Conservation (phyloP, 192 early-diverging fungal genomes). For the Podila verticillata region DNA sequence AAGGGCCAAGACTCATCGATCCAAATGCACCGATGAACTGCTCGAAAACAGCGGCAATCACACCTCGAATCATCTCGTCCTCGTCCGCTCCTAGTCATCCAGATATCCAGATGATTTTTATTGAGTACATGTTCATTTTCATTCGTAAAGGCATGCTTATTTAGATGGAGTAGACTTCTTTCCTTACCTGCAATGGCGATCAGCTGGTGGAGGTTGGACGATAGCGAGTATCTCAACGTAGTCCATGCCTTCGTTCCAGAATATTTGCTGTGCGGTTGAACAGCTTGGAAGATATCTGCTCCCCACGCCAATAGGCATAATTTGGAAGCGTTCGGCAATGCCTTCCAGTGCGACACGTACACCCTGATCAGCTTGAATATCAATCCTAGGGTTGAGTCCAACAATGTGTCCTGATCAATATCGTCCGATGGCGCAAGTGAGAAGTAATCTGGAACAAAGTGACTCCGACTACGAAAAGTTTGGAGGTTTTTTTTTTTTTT, state of each 20-base stretch:
- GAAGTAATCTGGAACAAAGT: constrained; percentile 21
- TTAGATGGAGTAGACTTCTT: too few relatives aligned
- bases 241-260: constrained; percentile 3
- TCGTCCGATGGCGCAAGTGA: background rate
- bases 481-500: background rate
- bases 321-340: constrained; percentile 14
- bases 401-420: background rate
- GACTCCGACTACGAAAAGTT: constrained; percentile 10
- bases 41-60: constrained; percentile 31
- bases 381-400: constrained; percentile 3
- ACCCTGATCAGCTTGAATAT: background rate
- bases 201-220: constrained; percentile 25
- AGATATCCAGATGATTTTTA: background rate
- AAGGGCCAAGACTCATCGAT: constrained; percentile 24
- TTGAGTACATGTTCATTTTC: too few relatives aligned
- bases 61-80: constrained; percentile 23
- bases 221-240: constrained; percentile 4
- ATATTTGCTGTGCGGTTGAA: background rate
- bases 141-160: too few relatives aligned
- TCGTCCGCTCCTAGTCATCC: constrained; percentile 28
- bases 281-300: constrained; percentile 4
- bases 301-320: constrained; percentile 25
- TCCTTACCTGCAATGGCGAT: constrained; percentile 29
- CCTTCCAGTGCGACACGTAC: constrained; percentile 12
- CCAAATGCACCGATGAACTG: constrained; percentile 38